Evolutionary conservation across 1,139 yeast genomes (phyloP).

Genomic region (Taiozyma sp.): DNA sequence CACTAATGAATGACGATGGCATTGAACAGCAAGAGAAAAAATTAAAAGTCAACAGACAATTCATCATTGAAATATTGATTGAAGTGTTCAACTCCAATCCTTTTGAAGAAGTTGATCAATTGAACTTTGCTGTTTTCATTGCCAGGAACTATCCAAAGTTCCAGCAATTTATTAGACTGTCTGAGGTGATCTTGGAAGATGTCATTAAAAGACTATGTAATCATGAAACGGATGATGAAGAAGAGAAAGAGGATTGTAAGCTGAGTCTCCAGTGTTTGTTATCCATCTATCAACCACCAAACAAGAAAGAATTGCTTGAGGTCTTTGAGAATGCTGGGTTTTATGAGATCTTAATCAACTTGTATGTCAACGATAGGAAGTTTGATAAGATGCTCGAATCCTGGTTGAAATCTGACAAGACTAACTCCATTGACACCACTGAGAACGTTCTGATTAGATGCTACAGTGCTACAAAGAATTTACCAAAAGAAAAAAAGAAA

Average conservation of each 20-base stretch:
- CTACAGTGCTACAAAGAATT: constrained; percentile 29
- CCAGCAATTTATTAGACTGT: constrained; percentile 65
- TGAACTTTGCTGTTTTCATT: constrained; percentile 58
- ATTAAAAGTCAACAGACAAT: constrained; percentile 24
- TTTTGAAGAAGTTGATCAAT: constrained; percentile 22
- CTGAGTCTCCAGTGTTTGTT: constrained; percentile 67
- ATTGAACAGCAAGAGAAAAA: constrained; percentile 18
- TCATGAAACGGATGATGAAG: constrained; percentile 30
- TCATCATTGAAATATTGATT: constrained; percentile 24
- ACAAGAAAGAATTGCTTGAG: constrained; percentile 40
- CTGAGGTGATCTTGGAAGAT: constrained; percentile 49
- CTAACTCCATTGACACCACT: constrained; percentile 21
- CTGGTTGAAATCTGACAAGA: constrained; percentile 26
- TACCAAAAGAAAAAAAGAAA: constrained; percentile 31
- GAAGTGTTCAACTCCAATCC: constrained; percentile 17
- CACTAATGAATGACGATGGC: constrained; percentile 53
- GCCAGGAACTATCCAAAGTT: constrained; percentile 81
- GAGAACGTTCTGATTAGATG: constrained; percentile 37
- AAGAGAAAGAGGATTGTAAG: constrained; percentile 55
- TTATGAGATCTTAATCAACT: constrained; percentile 51
- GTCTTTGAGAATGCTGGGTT: constrained; percentile 52
- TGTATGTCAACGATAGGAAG: constrained; percentile 51
- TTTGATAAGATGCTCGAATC: constrained; percentile 46
- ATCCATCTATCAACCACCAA: constrained; percentile 58
- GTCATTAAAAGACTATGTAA: constrained; percentile 49